Evolutionary conservation across 768 basidiomycete genomes (phyloP), one percentile per base, ranked within the genome.

Genomic region (Epithele typhae): DNA sequence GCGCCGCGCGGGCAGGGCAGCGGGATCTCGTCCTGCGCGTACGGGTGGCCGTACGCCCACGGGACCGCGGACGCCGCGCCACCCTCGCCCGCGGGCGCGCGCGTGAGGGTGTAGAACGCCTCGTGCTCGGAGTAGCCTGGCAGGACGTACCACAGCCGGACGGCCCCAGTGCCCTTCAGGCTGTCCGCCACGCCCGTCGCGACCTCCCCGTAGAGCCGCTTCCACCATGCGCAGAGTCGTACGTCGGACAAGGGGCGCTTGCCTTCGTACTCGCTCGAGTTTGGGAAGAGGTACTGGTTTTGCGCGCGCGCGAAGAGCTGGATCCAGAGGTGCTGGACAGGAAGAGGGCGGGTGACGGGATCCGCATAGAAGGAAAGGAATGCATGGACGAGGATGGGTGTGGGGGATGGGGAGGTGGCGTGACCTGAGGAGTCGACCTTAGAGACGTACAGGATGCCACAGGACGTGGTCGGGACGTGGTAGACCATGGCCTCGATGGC

Each of bases 361-460:
- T 82, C 74, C 25, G 76, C 72, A 58, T 87, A 87, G 66, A 67
- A 89, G 17, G 54, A 46, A 12, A 97, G 53, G 46, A 96, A 73
- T 0, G 84, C 69, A 17, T 73, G 71, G 36, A 91, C 80, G 43
- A 97, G 78, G 11, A 74, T 60, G 4, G 77, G 67, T 2, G 92
- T 92, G 3, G 88, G 87, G 33, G 84, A 78, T 0, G 83, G 86
- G 4, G 64, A 52, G 22, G 58, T 62, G 8, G 72, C 76, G 62
- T 93, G 83, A 0, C 94, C 94, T 0, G 94, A 91, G 10, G 92
- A 82, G 64, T 99, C 96, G 43, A 96, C 83, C 68, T 99, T 99
- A 40, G 90, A 89, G 42, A 99, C 74, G 64, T 98, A 96, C 25
- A 98, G 65, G 25, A 97, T 76, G 3, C 81, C 81, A 45, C 78